These are phyloP conservation scores for Tulasnella sp. DNA, from an alignment of 768 basidiomycete genomes.

Conservation along the genomic window DNA sequence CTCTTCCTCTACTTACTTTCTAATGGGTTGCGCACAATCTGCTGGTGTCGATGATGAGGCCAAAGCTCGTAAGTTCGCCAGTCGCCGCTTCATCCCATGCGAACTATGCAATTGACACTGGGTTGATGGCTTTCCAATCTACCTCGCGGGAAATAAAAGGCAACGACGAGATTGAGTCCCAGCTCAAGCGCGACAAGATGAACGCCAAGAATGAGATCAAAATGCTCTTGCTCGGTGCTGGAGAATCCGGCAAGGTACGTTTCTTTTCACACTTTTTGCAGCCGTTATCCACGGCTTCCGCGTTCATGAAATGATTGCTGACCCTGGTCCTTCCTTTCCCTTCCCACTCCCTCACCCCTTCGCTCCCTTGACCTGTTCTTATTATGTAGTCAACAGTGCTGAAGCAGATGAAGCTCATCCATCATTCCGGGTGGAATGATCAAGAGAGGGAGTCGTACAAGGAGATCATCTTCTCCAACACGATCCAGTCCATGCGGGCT, in stretches of 20 bases:
- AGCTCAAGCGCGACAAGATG: slow-evolving; percentile 78
- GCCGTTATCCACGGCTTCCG: too few relatives aligned
- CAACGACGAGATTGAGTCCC: slow-evolving; percentile 88
- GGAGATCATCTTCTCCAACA: slow-evolving; percentile 91
- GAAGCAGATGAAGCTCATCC: slow-evolving; percentile 97
- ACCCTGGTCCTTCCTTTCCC: background rate
- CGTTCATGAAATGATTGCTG: too few relatives aligned
- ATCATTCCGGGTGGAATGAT: slow-evolving; percentile 80
- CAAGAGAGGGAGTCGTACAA: slow-evolving; percentile 87
- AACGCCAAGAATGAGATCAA: slow-evolving; percentile 92
- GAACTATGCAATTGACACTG: background rate
- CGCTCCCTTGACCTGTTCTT: background rate
- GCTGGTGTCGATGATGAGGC: slow-evolving; percentile 60
- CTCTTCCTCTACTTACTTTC: background rate
- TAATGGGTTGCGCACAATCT: slow-evolving; percentile 22
- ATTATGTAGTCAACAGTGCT: slow-evolving; percentile 82
- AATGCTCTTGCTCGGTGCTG: slow-evolving; percentile 90
- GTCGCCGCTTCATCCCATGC: slow-evolving; percentile 1
- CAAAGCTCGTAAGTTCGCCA: slow-evolving; percentile 55
- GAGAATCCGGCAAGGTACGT: slow-evolving; percentile 88
- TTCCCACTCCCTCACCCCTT: background rate
- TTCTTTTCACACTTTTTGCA: background rate
- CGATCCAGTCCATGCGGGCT: slow-evolving; percentile 92
- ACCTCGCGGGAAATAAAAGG: slow-evolving; percentile 43
- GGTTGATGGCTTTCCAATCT: background rate